Evolutionary conservation across 805 yeast genomes (phyloP).

Genomic region (Cyberlindnera euphorbiiphila): DNA sequence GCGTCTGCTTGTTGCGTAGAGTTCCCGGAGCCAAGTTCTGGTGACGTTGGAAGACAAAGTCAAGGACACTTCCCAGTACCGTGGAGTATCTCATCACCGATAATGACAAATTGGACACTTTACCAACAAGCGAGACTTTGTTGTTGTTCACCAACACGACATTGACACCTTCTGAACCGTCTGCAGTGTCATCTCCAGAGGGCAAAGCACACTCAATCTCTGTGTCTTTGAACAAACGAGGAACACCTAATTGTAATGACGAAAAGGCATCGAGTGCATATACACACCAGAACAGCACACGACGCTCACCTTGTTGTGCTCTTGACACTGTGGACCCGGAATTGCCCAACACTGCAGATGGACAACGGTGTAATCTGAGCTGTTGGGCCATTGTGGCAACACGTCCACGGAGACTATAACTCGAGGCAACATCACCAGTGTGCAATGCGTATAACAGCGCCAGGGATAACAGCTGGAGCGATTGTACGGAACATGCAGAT

Average conservation of each 20-base stretch:
- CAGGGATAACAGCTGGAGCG: conserved; percentile 65
- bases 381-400: conserved; percentile 83
- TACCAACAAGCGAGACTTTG: conserved; percentile 61
- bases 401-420: conserved; percentile 73
- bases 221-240: conserved; percentile 71
- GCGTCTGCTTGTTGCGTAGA: conserved; percentile 31
- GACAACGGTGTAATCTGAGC: conserved; percentile 79
- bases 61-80: conserved; percentile 69
- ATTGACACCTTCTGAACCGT: conserved; percentile 46
- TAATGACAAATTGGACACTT: conserved; percentile 60
- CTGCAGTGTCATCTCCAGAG: conserved; percentile 41
- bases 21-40: conserved; percentile 17
- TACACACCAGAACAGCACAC: conserved; percentile 81
- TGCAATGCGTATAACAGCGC: conserved; percentile 69
- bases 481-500: conserved; percentile 57
- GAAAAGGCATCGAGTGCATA: conserved; percentile 74
- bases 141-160: conserved; percentile 57
- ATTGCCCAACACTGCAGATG: conserved; percentile 71
- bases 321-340: conserved; percentile 61
- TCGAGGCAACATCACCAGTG: conserved; percentile 67
- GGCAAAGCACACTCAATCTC: conserved; percentile 89
- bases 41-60: conserved; percentile 61
- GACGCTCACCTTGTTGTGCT: conserved; percentile 76
- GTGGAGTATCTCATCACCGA: conserved; percentile 66
- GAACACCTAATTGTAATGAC: conserved; percentile 76